These are phyloP conservation scores for Hypoxylon trugodes DNA, from an alignment of 495 filamentous ascomycete genomes.

Conservation along the genomic window DNA sequence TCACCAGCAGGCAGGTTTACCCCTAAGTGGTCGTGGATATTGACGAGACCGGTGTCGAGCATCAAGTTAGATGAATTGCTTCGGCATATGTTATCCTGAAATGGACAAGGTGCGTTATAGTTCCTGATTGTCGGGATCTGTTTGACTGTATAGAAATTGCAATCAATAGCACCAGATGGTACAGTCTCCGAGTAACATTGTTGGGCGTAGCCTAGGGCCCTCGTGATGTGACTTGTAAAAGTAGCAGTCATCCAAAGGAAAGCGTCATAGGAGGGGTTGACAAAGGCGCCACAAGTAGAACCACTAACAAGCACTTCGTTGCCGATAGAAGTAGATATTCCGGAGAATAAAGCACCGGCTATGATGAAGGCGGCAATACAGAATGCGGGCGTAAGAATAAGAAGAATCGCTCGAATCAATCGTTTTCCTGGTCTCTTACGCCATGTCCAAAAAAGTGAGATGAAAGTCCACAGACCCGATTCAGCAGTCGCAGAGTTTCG, in stretches of 20 bases:
- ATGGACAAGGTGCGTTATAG: neutral
- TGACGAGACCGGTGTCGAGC: neutral
- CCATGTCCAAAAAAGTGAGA: neutral
- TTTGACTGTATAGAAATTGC: neutral
- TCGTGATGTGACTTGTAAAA: neutral
- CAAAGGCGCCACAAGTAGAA: neutral
- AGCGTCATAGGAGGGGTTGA: neutral
- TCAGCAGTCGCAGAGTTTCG: slow-evolving; percentile 2
- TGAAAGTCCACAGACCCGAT: neutral
- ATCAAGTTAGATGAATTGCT: neutral
- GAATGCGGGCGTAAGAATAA: neutral
- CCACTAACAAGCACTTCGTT: neutral
- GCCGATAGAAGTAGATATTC: neutral
- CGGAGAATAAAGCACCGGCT: neutral
- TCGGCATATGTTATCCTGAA: neutral
- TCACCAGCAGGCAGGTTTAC: neutral
- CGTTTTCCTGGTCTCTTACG: neutral
- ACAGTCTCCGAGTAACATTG: neutral
- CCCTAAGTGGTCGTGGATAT: neutral
- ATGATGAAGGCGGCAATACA: neutral
- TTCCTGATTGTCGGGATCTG: neutral
- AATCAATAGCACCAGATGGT: neutral
- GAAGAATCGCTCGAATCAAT: neutral
- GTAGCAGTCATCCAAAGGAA: neutral
- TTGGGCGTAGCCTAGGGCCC: neutral